Evolutionary conservation across 441 rosid species (phyloP), one percentile per base, ranked within the genome.

Genomic region (Mallotus repandus): DNA sequence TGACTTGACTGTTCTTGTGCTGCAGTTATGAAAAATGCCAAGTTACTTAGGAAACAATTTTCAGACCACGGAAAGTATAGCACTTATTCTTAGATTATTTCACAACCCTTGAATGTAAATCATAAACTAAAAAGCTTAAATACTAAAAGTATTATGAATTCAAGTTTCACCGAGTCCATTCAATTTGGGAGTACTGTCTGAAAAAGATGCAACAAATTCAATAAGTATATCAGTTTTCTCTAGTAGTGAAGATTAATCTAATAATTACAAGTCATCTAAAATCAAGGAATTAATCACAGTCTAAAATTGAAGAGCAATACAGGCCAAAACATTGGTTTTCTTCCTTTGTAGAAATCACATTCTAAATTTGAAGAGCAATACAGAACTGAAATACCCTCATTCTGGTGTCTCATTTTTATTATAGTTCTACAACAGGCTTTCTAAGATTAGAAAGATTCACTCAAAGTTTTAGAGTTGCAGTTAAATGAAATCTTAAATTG

Each of bases 1-100:
- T 94, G 63, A 90, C 97, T 82, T 84, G 85, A 22, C 63, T 74
- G 77, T 86, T 88, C 66, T 87, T 91, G 85, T 90, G 88, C 98
- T 90, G 89, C 80, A 79, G 38, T 46, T 32, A 71, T 15, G 53
- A 75, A 74, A 77, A 72, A 76, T 19, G 5, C 15, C 12, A 50
- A 70, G 65, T 63, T 50, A 74, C 61, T 69, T 46, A 64, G 10
- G 12, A 70, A 71, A 63, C 54, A 76, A 48, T 25, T 77, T 55
- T 71, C 16, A 14, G 52, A 38, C 35, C 66, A 35, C 3, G 41
- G 59, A 6, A 69, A 45, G 48, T 45, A 45, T 7, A 45, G 48
- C 2, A 9, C 11, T 45, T 45, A 45, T 45, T 45, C 10, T 45
- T 45, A 15, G 9, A 29, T 12, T 4, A 25, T 58, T 54, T 43